These are phyloP conservation scores for Porphyra umbilicalis DNA, from an alignment of 31 red algal genomes.

Conservation along the genomic window DNA sequence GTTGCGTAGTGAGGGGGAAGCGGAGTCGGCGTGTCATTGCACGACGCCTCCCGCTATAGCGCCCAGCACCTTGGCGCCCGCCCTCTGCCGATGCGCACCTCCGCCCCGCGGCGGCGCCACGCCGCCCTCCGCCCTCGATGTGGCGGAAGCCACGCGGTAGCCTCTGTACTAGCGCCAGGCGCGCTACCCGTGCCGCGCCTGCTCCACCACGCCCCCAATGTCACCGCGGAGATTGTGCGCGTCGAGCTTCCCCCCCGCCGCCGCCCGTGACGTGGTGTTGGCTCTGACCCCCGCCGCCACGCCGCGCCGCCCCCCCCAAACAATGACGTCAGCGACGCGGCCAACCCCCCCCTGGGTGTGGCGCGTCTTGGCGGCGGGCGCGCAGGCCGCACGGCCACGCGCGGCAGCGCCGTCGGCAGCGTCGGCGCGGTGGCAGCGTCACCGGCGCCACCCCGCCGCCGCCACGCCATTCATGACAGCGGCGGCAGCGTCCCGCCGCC, in stretches of 20 bases:
- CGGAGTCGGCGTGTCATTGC: neutral
- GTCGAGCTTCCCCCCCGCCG: no score
- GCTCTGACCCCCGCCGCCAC: no score
- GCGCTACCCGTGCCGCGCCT: no score
- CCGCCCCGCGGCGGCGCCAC: no score
- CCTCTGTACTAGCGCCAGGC: no score
- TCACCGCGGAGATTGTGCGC: no score
- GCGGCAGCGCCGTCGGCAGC: neutral
- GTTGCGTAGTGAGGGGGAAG: neutral
- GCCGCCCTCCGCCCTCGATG: no score
- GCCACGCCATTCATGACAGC: neutral
- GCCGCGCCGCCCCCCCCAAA: neutral
- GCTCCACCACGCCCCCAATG: no score
- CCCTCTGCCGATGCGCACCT: neutral
- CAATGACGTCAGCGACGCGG: neutral
- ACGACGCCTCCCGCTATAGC: neutral
- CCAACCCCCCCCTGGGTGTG: no score
- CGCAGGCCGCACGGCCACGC: neutral
- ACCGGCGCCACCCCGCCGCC: neutral
- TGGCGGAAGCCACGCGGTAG: no score
- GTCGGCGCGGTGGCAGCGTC: neutral
- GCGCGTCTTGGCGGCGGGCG: no score
- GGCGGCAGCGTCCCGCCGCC: neutral
- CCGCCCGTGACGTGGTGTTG: no score
- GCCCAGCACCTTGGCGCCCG: neutral